These are phyloP conservation scores for Nyctanthes arbortristis DNA, from an alignment of 257 asterid genomes.

Conservation along the genomic window DNA sequence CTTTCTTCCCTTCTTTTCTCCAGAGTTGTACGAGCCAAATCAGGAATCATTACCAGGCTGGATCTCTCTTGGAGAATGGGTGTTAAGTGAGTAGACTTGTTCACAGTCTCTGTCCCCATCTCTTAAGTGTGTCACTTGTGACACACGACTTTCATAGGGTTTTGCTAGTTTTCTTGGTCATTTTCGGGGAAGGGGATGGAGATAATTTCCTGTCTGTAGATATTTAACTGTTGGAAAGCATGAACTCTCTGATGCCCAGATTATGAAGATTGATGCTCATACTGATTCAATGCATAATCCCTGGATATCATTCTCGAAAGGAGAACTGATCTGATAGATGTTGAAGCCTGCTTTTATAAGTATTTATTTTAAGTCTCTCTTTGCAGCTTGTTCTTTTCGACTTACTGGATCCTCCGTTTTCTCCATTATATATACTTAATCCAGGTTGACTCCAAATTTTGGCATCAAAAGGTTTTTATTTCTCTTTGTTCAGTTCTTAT, in stretches of 20 bases:
- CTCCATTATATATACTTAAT: slow-evolving; percentile 24
- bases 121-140: background rate
- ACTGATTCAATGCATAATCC: background rate
- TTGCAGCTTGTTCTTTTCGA: slow-evolving; percentile 14
- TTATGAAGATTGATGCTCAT: slow-evolving; percentile 20
- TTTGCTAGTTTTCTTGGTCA: slow-evolving; percentile 19
- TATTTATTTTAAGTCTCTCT: slow-evolving; percentile 26
- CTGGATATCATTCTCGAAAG: slow-evolving; percentile 14
- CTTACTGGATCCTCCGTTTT: background rate
- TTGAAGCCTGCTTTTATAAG: slow-evolving; percentile 27
- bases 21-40: background rate
- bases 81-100: slow-evolving; percentile 27
- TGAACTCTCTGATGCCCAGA: slow-evolving; percentile 16
- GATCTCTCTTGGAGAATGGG: slow-evolving; percentile 18
- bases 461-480: slow-evolving; percentile 22
- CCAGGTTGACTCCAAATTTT: slow-evolving; percentile 32
- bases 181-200: slow-evolving; percentile 27
- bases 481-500: slow-evolving; percentile 20
- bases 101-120: slow-evolving; percentile 27
- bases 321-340: slow-evolving; percentile 26
- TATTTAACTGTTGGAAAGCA: slow-evolving; percentile 26
- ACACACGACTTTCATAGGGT: background rate
- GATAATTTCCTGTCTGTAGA: slow-evolving; percentile 31
- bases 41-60: background rate
- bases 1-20: background rate